Conservation (phyloP, 2,329 filamentous ascomycete species). For the Thermothelomyces thermophilus region DNA sequence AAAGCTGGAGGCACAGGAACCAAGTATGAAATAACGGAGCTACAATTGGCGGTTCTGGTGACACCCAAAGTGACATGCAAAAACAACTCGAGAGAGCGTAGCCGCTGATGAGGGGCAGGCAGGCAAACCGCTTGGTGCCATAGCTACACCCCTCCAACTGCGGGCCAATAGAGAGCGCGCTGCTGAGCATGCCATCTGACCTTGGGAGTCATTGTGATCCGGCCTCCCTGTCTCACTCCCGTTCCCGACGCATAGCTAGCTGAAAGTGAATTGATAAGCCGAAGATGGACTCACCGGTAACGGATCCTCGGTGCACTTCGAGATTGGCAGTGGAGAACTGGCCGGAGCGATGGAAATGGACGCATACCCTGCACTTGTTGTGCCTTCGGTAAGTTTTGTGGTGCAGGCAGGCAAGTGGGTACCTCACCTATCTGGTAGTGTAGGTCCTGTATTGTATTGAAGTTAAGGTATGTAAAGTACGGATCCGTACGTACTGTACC, state of each 20-base stretch:
- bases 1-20: too few species aligned
- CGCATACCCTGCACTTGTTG: not conserved
- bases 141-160: not conserved
- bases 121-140: constrained; percentile 3
- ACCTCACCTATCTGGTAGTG: too few species aligned
- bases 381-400: too few species aligned
- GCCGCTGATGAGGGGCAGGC: too few species aligned
- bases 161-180: constrained; percentile 1
- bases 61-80: too few species aligned
- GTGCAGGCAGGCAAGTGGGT: too few species aligned
- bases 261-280: not conserved
- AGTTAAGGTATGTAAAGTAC: too few species aligned
- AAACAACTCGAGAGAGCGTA: too few species aligned
- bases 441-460: too few species aligned
- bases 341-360: not conserved
- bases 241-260: too few species aligned
- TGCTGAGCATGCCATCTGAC: constrained; percentile 16
- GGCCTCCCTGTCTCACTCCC: not conserved
- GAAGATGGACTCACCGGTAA: not conserved
- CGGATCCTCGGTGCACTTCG: not conserved
- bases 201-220: not conserved
- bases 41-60: not conserved
- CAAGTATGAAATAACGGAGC: not conserved
- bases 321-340: not conserved
- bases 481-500: too few species aligned